Evolutionary conservation across 2,329 filamentous ascomycete genomes (phyloP), one percentile per base, ranked within the genome.

Genomic region (Metarhizium anisopliae): DNA sequence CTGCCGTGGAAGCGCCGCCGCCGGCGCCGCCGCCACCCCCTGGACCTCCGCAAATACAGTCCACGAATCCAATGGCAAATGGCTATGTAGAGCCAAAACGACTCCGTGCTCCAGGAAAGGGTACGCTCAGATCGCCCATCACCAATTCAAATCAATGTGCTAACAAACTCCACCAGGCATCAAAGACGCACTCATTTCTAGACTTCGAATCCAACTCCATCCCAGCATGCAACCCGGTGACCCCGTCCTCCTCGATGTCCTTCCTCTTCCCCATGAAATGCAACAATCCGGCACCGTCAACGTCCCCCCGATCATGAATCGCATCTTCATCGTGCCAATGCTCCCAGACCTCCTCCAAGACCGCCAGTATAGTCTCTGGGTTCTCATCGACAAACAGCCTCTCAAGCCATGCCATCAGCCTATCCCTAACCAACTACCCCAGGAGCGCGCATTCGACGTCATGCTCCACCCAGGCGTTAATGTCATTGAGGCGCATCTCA

Each of bases 351-450:
- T 78, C 38, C 71, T 89, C 4, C 81, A 85, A 57, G 78, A 75
- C 47, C 84, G 89, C 36, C 83, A 89, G 52, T 90, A 89, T 72
- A 90, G 86, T 66, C 73, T 94, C 40, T 91, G 90, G 66, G 86
- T 91, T 38, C 78, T 83, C 1, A 78, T 87, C 51, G 89, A 92
- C 64, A 82, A 79, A 45, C 79, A 82, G 52, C 78, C 86, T 7
- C 76, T 87, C n/a, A 75, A 74, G 47, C 76, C 70, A 47, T 62
- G 66, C 50, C 67, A 59, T 42, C 70, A 71, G 40, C 79, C 81
- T 59, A 75, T 79, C 29, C 77, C 80, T 3, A 78, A 82, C 25
- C 82, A 83, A 53, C 75, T 79, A 62, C 77, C 71, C 50, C 76
- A 77, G 57, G 83, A 83, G 59, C 84, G 86, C n/a, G 74, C 87